Evolutionary conservation across 345 rosid species (phyloP).

Genomic region (Linum lewisii): DNA sequence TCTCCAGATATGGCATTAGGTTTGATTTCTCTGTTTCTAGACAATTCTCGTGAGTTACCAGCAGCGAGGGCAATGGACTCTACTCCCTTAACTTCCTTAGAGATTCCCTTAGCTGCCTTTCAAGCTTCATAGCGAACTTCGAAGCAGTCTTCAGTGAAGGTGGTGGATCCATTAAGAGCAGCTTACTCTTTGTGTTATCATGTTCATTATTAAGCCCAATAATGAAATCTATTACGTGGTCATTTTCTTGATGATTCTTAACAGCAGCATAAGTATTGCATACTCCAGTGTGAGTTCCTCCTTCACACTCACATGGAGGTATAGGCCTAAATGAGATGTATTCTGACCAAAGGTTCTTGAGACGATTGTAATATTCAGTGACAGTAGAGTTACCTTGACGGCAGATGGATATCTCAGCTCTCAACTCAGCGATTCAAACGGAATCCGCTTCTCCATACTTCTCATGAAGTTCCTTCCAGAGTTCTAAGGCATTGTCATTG

Average conservation of each 20-base stretch:
- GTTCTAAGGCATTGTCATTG: not conserved
- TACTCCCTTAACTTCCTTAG: not conserved
- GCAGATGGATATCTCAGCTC: not conserved
- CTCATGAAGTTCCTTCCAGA: not conserved
- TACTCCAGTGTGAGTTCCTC: not conserved
- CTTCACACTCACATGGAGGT: not conserved
- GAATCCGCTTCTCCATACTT: not conserved
- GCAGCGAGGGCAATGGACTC: not conserved
- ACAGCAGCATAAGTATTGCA: not conserved
- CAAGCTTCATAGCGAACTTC: not conserved
- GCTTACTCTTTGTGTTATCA: not conserved
- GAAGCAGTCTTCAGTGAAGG: not conserved
- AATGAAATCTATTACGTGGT: not conserved
- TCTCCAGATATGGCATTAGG: not conserved
- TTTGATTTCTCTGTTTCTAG: not conserved
- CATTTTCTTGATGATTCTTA: not conserved
- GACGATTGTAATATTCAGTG: not conserved
- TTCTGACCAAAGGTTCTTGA: not conserved
- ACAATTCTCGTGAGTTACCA: not conserved
- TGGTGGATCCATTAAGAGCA: not conserved
- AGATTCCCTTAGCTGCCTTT: not conserved
- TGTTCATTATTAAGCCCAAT: not conserved
- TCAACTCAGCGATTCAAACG: not conserved
- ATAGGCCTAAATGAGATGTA: not conserved
- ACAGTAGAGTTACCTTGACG: not conserved